Base-by-base conservation (phyloP, 495 filamentous ascomycete species). In the Choiromyces venosus region DNA sequence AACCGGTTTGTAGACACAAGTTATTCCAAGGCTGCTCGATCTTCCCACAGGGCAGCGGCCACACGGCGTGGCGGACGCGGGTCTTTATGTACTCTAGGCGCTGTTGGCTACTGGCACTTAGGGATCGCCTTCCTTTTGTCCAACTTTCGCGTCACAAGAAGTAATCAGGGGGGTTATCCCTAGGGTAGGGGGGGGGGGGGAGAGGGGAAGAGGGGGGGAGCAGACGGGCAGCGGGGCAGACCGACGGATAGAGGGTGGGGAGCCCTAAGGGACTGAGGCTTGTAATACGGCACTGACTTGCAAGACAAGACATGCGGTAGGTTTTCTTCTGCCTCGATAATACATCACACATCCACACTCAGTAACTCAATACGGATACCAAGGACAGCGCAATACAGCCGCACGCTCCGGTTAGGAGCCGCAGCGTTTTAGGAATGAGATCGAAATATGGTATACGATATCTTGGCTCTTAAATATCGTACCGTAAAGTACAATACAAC, bases 1-100 rank as follows among this genome's bases (percentile, higher is more conserved):
- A 77, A 77, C 75, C 69, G 75, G 75, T 77, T 77, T 77, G 74
- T 66, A 77, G 69, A 76, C 71, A 66, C 69, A 69, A 72, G 76
- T 61, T 76, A 77, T 70, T 39, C 66, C 67, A 71, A 70, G 65
- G 37, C 70, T 69, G 74, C 70, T 77, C 69, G 74, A 76, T 77
- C 75, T 61, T 56, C 74, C 25, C 69, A 77, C 74, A 77, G 64
- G 70, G 70, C 76, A 77, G 74, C 38, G 74, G 70, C 75, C 74
- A 77, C 75, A 77, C 75, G 56, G 70, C 65, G 75, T 72, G 44
- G 74, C 75, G 56, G 69, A 76, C 72, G 66, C 61, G 74, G 75
- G 69, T 35, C 74, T 76, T 77, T 77, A 77, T 76, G 69, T 72
- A 67, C 66, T 69, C 74, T 77, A 64, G 66, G 69, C 66, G 65